Evolutionary conservation across 768 basidiomycete genomes (phyloP), one percentile per base, ranked within the genome.

Genomic region (Boletus barrowsii): DNA sequence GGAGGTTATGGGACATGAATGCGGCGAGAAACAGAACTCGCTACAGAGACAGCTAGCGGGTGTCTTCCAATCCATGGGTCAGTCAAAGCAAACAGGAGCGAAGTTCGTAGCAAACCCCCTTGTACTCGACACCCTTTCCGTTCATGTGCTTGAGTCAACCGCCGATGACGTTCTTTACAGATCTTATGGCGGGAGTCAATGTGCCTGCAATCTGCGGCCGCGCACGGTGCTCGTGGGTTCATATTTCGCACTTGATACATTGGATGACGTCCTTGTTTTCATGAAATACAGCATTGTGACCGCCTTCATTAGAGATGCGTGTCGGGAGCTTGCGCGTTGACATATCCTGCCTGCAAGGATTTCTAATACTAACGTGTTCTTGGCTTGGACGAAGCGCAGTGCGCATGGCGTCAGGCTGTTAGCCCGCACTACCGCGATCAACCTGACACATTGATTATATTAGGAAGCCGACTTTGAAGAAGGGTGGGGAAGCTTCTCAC

Each of bases 1-100:
- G 84, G 22, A 74, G 75, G 59, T 66, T 79, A 42, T 84, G 84
- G 84, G 78, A 81, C 50, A 62, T 66, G 47, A 79, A 77, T 59
- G 56, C 72, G 11, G 63, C 72, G 46, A 75, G 82, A 56, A 72
- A 79, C 35, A 62, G 57, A 22, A 67, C 64, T 14, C 68, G 56
- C 18, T 42, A 54, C 47, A 67, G 60, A 50, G 41, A 55, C 40
- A 47, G 40, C 53, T 70, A 71, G 60, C 37, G 17, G 30, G 37
- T 32, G 14, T 35, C 33, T 14, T 6, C 33, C 42, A 32, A 20
- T 55, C 35, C 49, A 39, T 30, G 22, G 49, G 45, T 56, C 61
- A 43, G 49, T 33, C 35, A 46, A 24, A 53, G 47, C 42, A 18
- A 46, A 40, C 36, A 58, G 39, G 18, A 45, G 24, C 43, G 26